Conservation (phyloP, 2,329 filamentous ascomycete species). For the Phyllosticta citriasiana region DNA sequence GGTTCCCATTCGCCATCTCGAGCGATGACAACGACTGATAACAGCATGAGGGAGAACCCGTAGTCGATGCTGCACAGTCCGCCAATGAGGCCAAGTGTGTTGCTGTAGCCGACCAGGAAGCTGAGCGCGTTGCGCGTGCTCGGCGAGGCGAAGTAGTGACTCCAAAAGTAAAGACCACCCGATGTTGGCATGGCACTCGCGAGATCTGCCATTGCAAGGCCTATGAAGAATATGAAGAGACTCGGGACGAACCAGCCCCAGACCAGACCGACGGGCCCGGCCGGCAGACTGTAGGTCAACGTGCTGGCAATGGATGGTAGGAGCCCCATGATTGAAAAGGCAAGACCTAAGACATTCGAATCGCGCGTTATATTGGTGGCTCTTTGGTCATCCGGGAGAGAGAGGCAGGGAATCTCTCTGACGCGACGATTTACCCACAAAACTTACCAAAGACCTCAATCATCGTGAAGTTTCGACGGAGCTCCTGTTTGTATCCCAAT, state of each 20-base stretch:
- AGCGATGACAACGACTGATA: constrained; percentile 48
- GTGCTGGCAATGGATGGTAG: constrained; percentile 52
- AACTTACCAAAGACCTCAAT: constrained; percentile 46
- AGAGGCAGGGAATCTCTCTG: too few relatives aligned
- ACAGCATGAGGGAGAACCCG: constrained; percentile 47
- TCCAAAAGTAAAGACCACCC: constrained; percentile 51
- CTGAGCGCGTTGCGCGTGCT: constrained; percentile 48
- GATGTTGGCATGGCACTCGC: constrained; percentile 44
- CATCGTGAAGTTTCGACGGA: constrained; percentile 51
- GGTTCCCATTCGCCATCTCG: constrained; percentile 48
- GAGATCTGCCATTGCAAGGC: constrained; percentile 45
- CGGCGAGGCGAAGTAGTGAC: constrained; percentile 48
- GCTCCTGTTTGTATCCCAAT: constrained; percentile 46
- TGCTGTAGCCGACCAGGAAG: constrained; percentile 52
- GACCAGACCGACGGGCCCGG: constrained; percentile 51
- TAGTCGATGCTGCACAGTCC: constrained; percentile 54
- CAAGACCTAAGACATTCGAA: constrained; percentile 18
- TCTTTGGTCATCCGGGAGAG: constrained; percentile 14
- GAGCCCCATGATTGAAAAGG: constrained; percentile 46
- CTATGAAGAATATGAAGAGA: constrained; percentile 48
- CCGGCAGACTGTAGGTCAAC: constrained; percentile 48
- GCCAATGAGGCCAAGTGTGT: constrained; percentile 51
- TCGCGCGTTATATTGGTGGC: background rate
- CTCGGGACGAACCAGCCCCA: constrained; percentile 53
- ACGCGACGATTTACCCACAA: too few relatives aligned